These are phyloP conservation scores for Thraustotheca clavata DNA, from an alignment of 352 stramenopile genomes.

Conservation along the genomic window DNA sequence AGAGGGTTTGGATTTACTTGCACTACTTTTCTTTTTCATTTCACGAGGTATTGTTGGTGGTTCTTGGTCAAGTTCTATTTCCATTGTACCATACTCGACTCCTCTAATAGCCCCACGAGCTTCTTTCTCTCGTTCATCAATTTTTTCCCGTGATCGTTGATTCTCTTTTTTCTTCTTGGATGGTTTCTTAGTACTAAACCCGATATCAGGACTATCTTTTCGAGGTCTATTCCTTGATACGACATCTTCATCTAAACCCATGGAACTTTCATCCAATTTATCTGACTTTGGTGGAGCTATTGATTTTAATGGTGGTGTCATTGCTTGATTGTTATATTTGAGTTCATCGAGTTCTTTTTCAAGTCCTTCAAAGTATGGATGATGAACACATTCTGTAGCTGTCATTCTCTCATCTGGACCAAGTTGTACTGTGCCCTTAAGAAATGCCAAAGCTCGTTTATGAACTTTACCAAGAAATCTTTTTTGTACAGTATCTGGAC, in stretches of 20 bases:
- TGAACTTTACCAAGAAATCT: conserved; percentile 84
- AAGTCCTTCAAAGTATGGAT: conserved; percentile 85
- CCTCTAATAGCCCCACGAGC: neutral
- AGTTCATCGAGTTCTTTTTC: conserved; percentile 10
- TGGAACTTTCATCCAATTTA: neutral
- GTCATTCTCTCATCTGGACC: conserved; percentile 65
- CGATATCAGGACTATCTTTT: conserved; percentile 7
- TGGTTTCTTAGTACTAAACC: conserved; percentile 8
- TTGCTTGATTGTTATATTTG: conserved; percentile 14
- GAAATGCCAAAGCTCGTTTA: conserved; percentile 75
- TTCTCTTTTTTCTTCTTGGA: conserved; percentile 19
- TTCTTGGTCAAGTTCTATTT: neutral
- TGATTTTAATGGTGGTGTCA: conserved; percentile 8
- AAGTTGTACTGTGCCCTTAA: conserved; percentile 68
- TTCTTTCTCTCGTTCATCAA: neutral
- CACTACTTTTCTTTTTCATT: neutral
- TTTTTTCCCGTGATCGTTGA: neutral
- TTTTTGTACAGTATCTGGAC: conserved; percentile 87
- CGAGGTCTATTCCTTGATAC: neutral
- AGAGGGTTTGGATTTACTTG: neutral
- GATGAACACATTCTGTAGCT: conserved; percentile 65
- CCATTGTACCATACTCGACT: conserved; percentile 5
- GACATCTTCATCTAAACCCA: neutral
- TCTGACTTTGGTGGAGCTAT: neutral
- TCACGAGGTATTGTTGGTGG: neutral